Evolutionary conservation across 352 stramenopile species (phyloP).

Genomic region (Pythium grandisporangium): DNA sequence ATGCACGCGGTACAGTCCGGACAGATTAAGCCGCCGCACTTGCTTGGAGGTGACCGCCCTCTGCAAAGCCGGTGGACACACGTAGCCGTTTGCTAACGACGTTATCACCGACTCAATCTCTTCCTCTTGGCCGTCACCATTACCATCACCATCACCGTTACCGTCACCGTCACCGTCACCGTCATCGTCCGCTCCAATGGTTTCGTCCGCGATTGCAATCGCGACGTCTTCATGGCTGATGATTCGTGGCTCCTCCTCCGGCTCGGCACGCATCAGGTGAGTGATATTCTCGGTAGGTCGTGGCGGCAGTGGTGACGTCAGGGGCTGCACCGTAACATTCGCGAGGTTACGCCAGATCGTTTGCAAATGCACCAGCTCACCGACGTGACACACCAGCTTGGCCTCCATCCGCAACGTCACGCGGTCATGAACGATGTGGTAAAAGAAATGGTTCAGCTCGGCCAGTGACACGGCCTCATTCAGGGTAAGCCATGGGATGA

Average conservation of each 20-base stretch:
- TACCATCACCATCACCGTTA: too few species aligned
- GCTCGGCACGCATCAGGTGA: not conserved
- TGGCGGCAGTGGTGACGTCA: conserved; percentile 6
- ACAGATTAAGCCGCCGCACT: conserved; percentile 37
- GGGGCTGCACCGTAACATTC: conserved; percentile 48
- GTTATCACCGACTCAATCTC: too few species aligned
- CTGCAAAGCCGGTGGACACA: conserved; percentile 21
- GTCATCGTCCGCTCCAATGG: not conserved
- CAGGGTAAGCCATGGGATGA: conserved; percentile 42
- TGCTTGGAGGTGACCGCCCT: conserved; percentile 12
- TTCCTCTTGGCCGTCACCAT: too few species aligned
- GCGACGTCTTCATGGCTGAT: conserved; percentile 7
- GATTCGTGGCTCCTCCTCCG: conserved; percentile 5
- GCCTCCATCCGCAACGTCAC: conserved; percentile 29
- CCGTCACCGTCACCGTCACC: too few species aligned
- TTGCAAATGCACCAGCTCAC: conserved; percentile 23
- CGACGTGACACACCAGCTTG: conserved; percentile 21
- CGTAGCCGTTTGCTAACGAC: too few species aligned
- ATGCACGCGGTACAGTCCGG: conserved; percentile 29
- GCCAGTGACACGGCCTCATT: conserved; percentile 45
- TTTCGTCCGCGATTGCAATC: conserved; percentile 11
- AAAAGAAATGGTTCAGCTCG: conserved; percentile 39
- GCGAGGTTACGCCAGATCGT: conserved; percentile 43
- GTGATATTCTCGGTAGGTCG: conserved; percentile 7
- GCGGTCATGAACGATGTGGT: conserved; percentile 37